A percentile compares a stretch with the other conserved stretches of the same genome.
These are phyloP conservation scores for Umbelopsis isabellina DNA, from an alignment of 192 early-diverging fungal genomes.

Conservation along the genomic window DNA sequence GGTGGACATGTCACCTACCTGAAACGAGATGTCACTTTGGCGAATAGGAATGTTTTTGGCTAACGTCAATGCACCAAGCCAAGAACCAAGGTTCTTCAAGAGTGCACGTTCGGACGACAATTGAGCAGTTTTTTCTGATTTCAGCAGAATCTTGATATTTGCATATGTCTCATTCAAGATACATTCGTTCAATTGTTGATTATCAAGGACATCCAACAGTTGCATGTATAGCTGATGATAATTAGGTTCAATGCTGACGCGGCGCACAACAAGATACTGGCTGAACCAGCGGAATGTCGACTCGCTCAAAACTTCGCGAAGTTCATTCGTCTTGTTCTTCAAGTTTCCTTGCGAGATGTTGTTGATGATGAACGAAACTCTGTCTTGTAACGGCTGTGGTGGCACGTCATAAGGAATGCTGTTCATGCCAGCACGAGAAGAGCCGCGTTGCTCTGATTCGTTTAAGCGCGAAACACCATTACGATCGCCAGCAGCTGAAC, in stretches of 20 bases:
- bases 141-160: slow-evolving; percentile 84
- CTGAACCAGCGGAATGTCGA: slow-evolving; percentile 87
- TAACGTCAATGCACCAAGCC: slow-evolving; percentile 93
- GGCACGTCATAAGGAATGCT: slow-evolving; percentile 24
- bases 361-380: slow-evolving; percentile 97
- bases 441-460: neutral
- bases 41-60: slow-evolving; percentile 92
- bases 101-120: slow-evolving; percentile 84
- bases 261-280: slow-evolving; percentile 90
- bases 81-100: slow-evolving; percentile 94
- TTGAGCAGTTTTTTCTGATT: slow-evolving; percentile 86
- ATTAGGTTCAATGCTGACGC: slow-evolving; percentile 95
- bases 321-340: slow-evolving; percentile 73
- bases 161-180: slow-evolving; percentile 88
- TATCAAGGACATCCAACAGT: slow-evolving; percentile 78
- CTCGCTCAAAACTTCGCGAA: slow-evolving; percentile 73
- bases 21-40: slow-evolving; percentile 93
- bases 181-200: slow-evolving; percentile 62
- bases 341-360: slow-evolving; percentile 89
- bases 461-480: neutral
- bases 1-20: slow-evolving; percentile 46
- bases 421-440: neutral
- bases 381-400: slow-evolving; percentile 64
- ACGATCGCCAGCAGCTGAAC: neutral
- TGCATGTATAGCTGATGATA: slow-evolving; percentile 88